Evolutionary conservation across 306 rosid species (phyloP).

Genomic region (Sophora flavescens): DNA sequence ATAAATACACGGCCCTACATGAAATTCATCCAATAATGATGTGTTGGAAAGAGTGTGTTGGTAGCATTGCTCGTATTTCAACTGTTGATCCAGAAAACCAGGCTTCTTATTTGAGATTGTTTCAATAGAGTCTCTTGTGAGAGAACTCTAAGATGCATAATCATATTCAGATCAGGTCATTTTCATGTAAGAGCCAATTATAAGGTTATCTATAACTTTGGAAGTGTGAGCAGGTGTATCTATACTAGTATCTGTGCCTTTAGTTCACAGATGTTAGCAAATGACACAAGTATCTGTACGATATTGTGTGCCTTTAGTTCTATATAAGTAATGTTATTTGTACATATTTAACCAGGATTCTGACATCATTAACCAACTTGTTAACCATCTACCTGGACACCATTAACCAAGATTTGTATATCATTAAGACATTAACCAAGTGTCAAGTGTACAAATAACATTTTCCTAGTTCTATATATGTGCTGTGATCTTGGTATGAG

Average conservation of each 20-base stretch:
- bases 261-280: background rate
- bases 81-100: background rate
- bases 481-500: background rate
- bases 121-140: background rate
- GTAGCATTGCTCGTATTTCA: background rate
- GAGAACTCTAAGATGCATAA: background rate
- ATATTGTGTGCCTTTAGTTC: too few species aligned
- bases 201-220: background rate
- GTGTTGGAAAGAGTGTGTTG: too few species aligned
- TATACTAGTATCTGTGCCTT: background rate
- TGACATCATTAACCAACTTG: too few species aligned
- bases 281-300: background rate
- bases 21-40: too few species aligned
- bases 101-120: slow-evolving; percentile 18
- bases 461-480: too few species aligned
- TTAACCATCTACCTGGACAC: too few species aligned
- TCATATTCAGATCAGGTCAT: background rate
- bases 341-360: too few species aligned
- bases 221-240: background rate
- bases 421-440: too few species aligned
- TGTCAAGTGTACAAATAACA: too few species aligned
- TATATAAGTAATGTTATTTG: too few species aligned
- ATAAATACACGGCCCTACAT: too few species aligned
- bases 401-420: too few species aligned
- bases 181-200: background rate